Conservation (phyloP, 164 flowering plant genomes). For the Brasenia schreberi region DNA sequence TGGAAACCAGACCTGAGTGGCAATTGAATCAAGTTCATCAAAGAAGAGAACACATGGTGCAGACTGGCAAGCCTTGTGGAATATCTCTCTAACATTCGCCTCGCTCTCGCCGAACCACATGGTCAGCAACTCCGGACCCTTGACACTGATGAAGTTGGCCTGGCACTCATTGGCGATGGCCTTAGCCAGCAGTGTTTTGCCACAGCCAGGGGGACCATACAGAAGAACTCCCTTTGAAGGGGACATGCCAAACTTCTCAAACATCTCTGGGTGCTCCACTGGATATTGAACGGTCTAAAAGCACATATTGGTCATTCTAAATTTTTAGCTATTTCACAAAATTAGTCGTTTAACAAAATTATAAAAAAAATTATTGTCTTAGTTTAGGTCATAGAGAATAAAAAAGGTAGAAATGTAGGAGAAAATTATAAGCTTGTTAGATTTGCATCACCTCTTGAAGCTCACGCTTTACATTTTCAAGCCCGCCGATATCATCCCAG, state of each 20-base stretch:
- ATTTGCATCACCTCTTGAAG: constrained; percentile 62
- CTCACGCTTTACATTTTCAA: constrained; percentile 80
- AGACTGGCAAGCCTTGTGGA: constrained; percentile 84
- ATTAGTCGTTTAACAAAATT: too few relatives aligned
- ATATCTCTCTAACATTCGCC: constrained; percentile 79
- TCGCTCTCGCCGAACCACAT: constrained; percentile 98
- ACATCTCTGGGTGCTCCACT: constrained; percentile 93
- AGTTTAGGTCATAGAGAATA: not conserved
- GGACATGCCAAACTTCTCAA: constrained; percentile 89
- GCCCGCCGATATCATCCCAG: constrained; percentile 86
- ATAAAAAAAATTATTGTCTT: not conserved
- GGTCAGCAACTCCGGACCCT: constrained; percentile 86
- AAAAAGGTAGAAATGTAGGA: too few relatives aligned
- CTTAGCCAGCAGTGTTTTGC: constrained; percentile 74
- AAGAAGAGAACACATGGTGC: constrained; percentile 88
- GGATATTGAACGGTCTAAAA: constrained; percentile 80
- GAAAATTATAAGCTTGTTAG: too few relatives aligned
- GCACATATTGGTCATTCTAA: too few relatives aligned
- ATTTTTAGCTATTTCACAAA: too few relatives aligned
- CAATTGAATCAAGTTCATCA: constrained; percentile 87
- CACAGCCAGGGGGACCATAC: constrained; percentile 95
- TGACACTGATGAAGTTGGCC: constrained; percentile 77
- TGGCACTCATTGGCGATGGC: constrained; percentile 91
- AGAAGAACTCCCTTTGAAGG: constrained; percentile 90
- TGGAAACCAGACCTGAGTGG: constrained; percentile 50